Percentiles rank a stretch among this genome's conserved stretches.
These are phyloP conservation scores for Choanephora cucurbitarum DNA, from an alignment of 371 early-diverging fungal genomes.

Conservation along the genomic window DNA sequence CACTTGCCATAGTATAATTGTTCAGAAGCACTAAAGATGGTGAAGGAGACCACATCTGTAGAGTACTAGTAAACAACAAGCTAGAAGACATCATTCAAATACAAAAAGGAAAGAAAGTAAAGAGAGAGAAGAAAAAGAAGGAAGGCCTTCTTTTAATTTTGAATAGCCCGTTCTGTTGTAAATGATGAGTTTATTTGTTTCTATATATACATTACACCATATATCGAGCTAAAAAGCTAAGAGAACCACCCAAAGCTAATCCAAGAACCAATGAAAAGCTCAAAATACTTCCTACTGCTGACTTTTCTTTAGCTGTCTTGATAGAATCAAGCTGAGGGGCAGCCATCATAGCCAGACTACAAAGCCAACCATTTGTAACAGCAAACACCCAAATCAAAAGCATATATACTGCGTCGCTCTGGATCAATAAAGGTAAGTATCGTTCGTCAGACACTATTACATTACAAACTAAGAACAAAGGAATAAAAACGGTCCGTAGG, in stretches of 20 bases:
- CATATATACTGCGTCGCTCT: slow-evolving; percentile 64
- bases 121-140: slow-evolving; percentile 5
- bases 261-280: slow-evolving; percentile 73
- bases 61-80: slow-evolving; percentile 7
- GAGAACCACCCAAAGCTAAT: slow-evolving; percentile 66
- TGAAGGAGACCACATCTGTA: slow-evolving; percentile 20
- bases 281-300: slow-evolving; percentile 67
- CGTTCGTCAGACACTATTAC: slow-evolving; percentile 51
- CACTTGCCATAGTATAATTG: not conserved
- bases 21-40: not conserved
- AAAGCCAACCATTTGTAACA: slow-evolving; percentile 70
- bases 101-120: not conserved
- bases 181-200: slow-evolving; percentile 11
- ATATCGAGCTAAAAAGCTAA: slow-evolving; percentile 57
- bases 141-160: slow-evolving; percentile 1
- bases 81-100: slow-evolving; percentile 6
- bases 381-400: slow-evolving; percentile 65
- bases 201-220: slow-evolving; percentile 37
- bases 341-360: slow-evolving; percentile 75
- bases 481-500: slow-evolving; percentile 62
- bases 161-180: slow-evolving; percentile 12
- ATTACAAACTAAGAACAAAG: slow-evolving; percentile 73
- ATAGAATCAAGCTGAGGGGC: slow-evolving; percentile 64
- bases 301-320: slow-evolving; percentile 38
- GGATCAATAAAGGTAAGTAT: slow-evolving; percentile 56